Conservation (phyloP, 306 rosid genomes). For the Gleditsia sinensis region DNA sequence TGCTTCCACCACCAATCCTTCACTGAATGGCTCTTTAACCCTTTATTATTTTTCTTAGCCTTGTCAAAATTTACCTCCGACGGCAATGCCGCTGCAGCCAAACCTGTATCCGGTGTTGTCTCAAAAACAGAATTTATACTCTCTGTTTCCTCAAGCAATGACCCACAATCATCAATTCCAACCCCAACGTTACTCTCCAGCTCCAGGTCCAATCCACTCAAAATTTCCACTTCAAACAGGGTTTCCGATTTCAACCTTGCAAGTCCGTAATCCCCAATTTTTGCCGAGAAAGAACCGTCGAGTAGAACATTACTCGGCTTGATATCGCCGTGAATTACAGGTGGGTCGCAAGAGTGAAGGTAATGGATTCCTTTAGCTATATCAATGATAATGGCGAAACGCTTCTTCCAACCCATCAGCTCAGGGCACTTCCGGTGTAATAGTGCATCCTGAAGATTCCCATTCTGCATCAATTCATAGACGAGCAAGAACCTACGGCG, state of each 20-base stretch:
- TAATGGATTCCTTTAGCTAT: slow-evolving; percentile 57
- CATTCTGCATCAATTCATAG: slow-evolving; percentile 61
- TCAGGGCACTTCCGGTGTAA: slow-evolving; percentile 52
- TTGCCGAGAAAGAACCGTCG: slow-evolving; percentile 56
- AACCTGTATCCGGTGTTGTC: slow-evolving; percentile 38
- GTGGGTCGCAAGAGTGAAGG: slow-evolving; percentile 77
- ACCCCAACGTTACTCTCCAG: slow-evolving; percentile 44
- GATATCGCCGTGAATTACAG: slow-evolving; percentile 84
- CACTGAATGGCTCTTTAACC: slow-evolving; percentile 32
- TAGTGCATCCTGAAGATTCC: slow-evolving; percentile 68
- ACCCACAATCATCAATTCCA: slow-evolving; percentile 67
- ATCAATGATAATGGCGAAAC: slow-evolving; percentile 44
- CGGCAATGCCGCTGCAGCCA: slow-evolving; percentile 5
- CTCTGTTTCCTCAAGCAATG: slow-evolving; percentile 70
- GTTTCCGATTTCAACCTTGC: slow-evolving; percentile 62
- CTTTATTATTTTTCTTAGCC: slow-evolving; percentile 29
- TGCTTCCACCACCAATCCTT: slow-evolving; percentile 68
- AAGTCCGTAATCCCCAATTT: slow-evolving; percentile 85
- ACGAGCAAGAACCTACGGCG: slow-evolving; percentile 62
- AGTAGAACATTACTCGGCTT: slow-evolving; percentile 88
- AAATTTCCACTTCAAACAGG: slow-evolving; percentile 36
- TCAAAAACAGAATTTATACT: slow-evolving; percentile 68
- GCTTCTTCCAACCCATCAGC: slow-evolving; percentile 58
- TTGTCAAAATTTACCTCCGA: slow-evolving; percentile 28
- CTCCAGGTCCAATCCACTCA: slow-evolving; percentile 21